Base-by-base conservation (phyloP, 495 filamentous ascomycete genomes). In the Penicillium lagena region DNA sequence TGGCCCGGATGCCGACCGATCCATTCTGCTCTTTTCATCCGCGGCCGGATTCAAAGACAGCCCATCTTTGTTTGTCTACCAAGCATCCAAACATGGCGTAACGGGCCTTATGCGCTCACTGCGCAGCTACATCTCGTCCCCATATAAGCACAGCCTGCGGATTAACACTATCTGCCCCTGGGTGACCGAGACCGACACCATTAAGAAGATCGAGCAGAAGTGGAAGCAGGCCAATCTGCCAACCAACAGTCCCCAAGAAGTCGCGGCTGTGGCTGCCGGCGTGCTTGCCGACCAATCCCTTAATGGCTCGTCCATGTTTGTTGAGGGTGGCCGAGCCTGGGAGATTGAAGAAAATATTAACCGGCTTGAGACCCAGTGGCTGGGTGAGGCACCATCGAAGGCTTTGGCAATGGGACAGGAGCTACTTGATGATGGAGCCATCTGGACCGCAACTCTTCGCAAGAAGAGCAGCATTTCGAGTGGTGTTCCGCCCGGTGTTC, bases 141-240 rank as follows among this genome's bases (percentile, higher is more conserved):
- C 64, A 0, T 64, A 64, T 42, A 60, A 58, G 43, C 66, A 71
- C 48, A 53, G 59, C 31, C 55, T 78, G 14, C 68, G 77, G 14
- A 65, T 71, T 44, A 80, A 79, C 50, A 68, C 70, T 11, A 64
- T 79, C 41, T 78, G 75, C 48, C 77, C 77, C 1, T 79, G 73
- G 75, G 70, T 73, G 56, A 76, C 72, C 2, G 52, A 67, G 35
- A 76, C 68, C 7, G 58, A 62, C 9, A 65, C 72, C 12, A 63
- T 70, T 8, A 58, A 60, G 34, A 68, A 64, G 12, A 61, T 77
- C 12, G 51, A 64, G 37, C 55, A 65, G 9, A 51, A 53, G 11
- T 79, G 76, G 75, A 45, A 55, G 13, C 52, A 63, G 44, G 70
- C 66, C 22, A 60, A 60, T 9, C 55, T 78, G 37, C 75, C 76